Conservation (phyloP, 192 early-diverging fungal species). For the Backusella australiensis region DNA sequence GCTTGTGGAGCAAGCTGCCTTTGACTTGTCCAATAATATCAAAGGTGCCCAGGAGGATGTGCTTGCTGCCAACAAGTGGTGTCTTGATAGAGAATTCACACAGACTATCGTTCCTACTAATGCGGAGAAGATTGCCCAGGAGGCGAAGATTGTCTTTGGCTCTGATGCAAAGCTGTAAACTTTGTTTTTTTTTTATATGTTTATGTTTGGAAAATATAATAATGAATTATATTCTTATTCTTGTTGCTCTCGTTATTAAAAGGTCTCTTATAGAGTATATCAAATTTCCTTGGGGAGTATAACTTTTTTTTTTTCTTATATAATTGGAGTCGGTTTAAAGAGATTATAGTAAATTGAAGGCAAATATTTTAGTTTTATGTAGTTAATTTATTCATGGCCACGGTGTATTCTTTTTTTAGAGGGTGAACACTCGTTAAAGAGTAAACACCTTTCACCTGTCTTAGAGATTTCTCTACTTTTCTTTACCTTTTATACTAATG, state of each 20-base stretch:
- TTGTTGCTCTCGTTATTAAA: neutral
- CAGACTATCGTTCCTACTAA: slow-evolving; percentile 5
- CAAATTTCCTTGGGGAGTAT: no score
- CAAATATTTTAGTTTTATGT: no score
- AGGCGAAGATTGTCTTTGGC: slow-evolving; percentile 28
- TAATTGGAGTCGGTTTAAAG: no score
- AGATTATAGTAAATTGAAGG: no score
- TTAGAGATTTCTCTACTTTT: no score
- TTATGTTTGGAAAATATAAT: neutral
- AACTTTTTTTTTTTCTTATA: no score
- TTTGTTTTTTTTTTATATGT: neutral
- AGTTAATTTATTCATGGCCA: no score
- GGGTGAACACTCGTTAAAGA: no score
- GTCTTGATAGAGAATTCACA: slow-evolving; percentile 13
- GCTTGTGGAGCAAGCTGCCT: slow-evolving; percentile 51
- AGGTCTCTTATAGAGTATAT: no score
- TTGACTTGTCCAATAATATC: slow-evolving; percentile 20
- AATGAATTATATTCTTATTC: neutral
- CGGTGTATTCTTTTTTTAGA: no score
- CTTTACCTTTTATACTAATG: no score
- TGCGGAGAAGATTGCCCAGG: neutral
- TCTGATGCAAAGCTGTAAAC: slow-evolving; percentile 21
- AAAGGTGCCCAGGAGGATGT: slow-evolving; percentile 16
- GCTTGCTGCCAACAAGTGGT: slow-evolving; percentile 21
- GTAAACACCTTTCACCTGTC: no score